Percentiles rank a stretch among this genome's conserved stretches.
phyloP scores from a whole-genome alignment of 2,329 filamentous ascomycete genomes.

The Penicillium sp. region DNA sequence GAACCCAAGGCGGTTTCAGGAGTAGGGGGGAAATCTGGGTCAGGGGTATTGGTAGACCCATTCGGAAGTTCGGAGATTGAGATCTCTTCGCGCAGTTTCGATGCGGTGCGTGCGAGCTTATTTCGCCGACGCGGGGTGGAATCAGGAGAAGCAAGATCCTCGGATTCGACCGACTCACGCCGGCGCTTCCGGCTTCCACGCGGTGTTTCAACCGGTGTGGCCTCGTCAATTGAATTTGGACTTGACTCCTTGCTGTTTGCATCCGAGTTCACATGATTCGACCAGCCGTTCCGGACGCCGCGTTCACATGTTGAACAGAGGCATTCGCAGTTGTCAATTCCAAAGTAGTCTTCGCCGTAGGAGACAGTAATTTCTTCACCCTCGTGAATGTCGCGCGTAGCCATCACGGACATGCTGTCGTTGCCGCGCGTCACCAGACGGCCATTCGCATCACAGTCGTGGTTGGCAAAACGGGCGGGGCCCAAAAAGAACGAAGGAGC shows the following conservation, averaged over 20 bases:
- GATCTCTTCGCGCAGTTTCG: conserved; percentile 36
- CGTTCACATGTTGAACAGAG: conserved; percentile 83
- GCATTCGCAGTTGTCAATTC: conserved; percentile 89
- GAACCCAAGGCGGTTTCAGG: conserved; percentile 6
- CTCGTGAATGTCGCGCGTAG: conserved; percentile 69
- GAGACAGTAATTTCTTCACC: conserved; percentile 96
- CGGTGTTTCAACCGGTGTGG: conserved; percentile 11
- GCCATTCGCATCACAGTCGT: conserved; percentile 92
- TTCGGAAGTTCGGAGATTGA: conserved; percentile 29
- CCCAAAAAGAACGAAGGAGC: conserved; percentile 88
- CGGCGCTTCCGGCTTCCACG: conserved; percentile 28
- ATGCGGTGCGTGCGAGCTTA: conserved; percentile 32
- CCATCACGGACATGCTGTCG: conserved; percentile 85
- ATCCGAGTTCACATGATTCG: conserved; percentile 41
- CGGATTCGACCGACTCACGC: conserved; percentile 22
- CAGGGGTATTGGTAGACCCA: conserved; percentile 15
- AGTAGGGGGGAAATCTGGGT: conserved; percentile 9
- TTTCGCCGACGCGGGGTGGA: conserved; percentile 31
- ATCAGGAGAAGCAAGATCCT: conserved; percentile 15
- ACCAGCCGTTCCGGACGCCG: conserved; percentile 74
- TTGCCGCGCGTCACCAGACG: conserved; percentile 75
- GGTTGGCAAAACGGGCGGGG: conserved; percentile 92
- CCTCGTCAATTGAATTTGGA: conserved; percentile 27
- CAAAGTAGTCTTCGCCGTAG: conserved; percentile 95
- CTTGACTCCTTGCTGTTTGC: conserved; percentile 32